Percentiles rank a stretch among this genome's conserved stretches.
These are phyloP conservation scores for Solanum chmielewskii DNA, from an alignment of 257 asterid genomes.

Conservation along the genomic window DNA sequence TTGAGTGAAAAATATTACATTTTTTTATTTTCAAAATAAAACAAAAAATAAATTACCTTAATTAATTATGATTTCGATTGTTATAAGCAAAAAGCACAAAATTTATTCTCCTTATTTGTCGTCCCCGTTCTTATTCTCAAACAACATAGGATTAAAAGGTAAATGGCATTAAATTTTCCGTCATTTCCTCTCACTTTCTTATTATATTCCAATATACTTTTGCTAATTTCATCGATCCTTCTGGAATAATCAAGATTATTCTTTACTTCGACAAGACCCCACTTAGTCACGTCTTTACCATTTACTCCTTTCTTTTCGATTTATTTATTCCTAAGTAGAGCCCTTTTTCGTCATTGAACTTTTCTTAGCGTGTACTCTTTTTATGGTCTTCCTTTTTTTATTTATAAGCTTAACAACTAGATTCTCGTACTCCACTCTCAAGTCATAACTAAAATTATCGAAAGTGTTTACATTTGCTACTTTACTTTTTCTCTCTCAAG, in stretches of 20 bases:
- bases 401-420: background rate
- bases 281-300: background rate
- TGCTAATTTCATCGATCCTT: background rate
- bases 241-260: slow-evolving; percentile 8
- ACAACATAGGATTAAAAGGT: background rate
- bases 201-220: background rate
- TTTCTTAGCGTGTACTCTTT: background rate
- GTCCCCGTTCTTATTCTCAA: background rate
- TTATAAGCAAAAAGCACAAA: background rate
- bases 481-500: background rate
- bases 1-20: too few species aligned
- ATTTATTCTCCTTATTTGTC: background rate
- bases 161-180: background rate
- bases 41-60: background rate
- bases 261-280: background rate
- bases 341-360: background rate
- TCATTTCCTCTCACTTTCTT: background rate
- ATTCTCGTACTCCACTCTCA: background rate
- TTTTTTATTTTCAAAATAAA: background rate
- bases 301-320: background rate
- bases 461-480: too few species aligned
- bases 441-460: background rate
- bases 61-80: background rate
- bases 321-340: background rate
- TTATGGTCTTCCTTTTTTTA: background rate